Percentiles rank a stretch among this genome's conserved stretches.
These are phyloP conservation scores for Ophiostoma sp. DNA, from an alignment of 2,329 filamentous ascomycete genomes.

Conservation along the genomic window DNA sequence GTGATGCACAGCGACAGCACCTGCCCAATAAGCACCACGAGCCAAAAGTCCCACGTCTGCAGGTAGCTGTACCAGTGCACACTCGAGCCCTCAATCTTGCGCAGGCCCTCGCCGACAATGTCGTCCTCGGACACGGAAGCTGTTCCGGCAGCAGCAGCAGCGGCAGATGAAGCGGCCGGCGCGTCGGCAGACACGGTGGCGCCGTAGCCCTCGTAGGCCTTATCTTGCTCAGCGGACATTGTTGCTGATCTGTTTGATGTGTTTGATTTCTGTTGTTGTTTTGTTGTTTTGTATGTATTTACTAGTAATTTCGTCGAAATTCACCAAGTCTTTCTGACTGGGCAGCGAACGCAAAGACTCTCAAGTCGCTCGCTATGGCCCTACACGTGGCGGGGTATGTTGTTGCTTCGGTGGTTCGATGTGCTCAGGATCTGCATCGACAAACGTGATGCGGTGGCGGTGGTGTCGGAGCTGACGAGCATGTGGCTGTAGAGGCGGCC, in stretches of 20 bases:
- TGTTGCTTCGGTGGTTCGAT: constrained; percentile 6
- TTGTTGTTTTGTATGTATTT: not conserved
- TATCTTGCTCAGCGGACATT: constrained; percentile 21
- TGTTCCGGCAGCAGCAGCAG: constrained; percentile 27
- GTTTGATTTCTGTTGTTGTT: not conserved
- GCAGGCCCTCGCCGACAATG: constrained; percentile 48
- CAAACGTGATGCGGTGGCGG: constrained; percentile 30
- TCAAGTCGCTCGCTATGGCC: constrained; percentile 54
- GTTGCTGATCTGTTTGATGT: not conserved
- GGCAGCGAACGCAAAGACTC: constrained; percentile 60
- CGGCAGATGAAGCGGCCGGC: not conserved
- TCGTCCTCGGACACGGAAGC: constrained; percentile 31
- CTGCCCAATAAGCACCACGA: constrained; percentile 75
- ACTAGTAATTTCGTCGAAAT: constrained; percentile 7
- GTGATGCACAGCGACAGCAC: constrained; percentile 85
- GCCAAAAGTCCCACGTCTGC: constrained; percentile 79
- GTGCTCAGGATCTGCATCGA: constrained; percentile 1
- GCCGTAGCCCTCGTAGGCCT: constrained; percentile 18
- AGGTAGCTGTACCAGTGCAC: constrained; percentile 68
- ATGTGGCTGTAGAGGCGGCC: constrained; percentile 35
- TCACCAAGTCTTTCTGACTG: constrained; percentile 50
- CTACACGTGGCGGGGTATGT: constrained; percentile 35
- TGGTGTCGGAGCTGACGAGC: constrained; percentile 28
- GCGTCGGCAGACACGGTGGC: not conserved
- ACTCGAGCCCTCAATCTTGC: constrained; percentile 50